Base-by-base conservation (phyloP, 768 basidiomycete genomes). In the Hydnomerulius pinastri region DNA sequence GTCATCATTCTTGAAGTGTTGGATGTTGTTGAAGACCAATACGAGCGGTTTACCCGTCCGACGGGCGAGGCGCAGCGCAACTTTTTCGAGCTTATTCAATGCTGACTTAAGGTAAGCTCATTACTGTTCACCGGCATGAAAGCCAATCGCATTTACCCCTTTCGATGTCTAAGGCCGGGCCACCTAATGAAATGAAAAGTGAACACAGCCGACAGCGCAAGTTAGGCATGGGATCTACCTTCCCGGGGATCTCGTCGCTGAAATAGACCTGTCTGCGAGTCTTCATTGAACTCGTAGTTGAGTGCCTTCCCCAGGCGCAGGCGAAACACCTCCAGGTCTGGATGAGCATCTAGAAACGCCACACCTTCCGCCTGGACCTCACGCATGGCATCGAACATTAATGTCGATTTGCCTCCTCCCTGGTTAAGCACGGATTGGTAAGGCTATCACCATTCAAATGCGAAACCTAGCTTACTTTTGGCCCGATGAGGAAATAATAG, bases 221-320 rank as follows among this genome's bases (percentile, higher is more conserved):
- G 48, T 45, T 43, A 54, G 56, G 51, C 50, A 52, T 29, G n/a
- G 30, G 1, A 38, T 58, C 21, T 43, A 77, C 82, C 90, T 77
- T 94, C 91, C 63, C 86, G 71, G 15, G 92, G 91, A 72, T 96
- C 91, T 33, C 85, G 74, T 48, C 91, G 71, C 62, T 90, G 88
- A 70, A 93, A 93, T 18, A 95, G 68, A 7, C 84, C 85, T 3
- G 81, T 83, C 65, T 90, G 88, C 21, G 84, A 86, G 63, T 90
- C 88, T 69, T 90, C 89, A 54, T 87, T 85, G 71, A 78, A 93
- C 64, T 96, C 92, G 60, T 85, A 92, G 59, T 92, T 90, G 35
- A 93, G 70, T 10, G 89, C 85, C 67, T 92, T 92, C 40, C 92
- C 92, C 21, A 96, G 76, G 35, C 91, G 82, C 33, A 93, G 76